Evolutionary conservation across 2,329 filamentous ascomycete genomes (phyloP).

Genomic region (Diaporthe humulicola): DNA sequence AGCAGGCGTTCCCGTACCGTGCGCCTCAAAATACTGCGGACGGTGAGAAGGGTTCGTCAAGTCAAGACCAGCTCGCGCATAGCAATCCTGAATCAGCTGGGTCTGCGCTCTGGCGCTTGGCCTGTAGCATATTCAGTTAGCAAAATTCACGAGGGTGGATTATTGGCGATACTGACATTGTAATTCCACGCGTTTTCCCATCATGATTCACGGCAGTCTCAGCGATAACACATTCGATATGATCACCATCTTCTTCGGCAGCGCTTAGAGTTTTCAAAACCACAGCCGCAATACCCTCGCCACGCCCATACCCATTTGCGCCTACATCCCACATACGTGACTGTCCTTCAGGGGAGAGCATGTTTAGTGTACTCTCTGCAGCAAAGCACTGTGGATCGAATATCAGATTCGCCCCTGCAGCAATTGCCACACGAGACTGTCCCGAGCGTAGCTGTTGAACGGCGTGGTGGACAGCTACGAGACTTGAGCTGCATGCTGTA

Average conservation of each 20-base stretch:
- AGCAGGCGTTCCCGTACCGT: slow-evolving; percentile 47
- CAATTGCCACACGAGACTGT: slow-evolving; percentile 49
- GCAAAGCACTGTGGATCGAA: slow-evolving; percentile 48
- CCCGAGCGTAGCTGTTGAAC: slow-evolving; percentile 49
- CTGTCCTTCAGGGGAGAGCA: too few relatives aligned
- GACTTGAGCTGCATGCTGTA: slow-evolving; percentile 57
- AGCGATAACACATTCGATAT: slow-evolving; percentile 56
- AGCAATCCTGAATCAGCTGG: slow-evolving; percentile 58
- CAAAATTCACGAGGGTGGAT: too few relatives aligned
- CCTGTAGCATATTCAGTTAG: too few relatives aligned
- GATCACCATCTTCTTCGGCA: slow-evolving; percentile 60
- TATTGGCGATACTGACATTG: slow-evolving; percentile 62
- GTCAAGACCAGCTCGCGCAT: slow-evolving; percentile 54
- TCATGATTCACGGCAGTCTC: slow-evolving; percentile 56
- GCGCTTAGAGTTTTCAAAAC: slow-evolving; percentile 60
- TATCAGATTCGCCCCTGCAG: slow-evolving; percentile 51
- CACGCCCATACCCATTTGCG: slow-evolving; percentile 65
- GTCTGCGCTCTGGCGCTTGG: slow-evolving; percentile 56
- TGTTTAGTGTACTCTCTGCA: slow-evolving; percentile 51
- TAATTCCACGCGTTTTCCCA: slow-evolving; percentile 56
- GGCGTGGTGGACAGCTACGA: slow-evolving; percentile 55
- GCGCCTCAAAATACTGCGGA: slow-evolving; percentile 56
- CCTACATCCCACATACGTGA: slow-evolving; percentile 61
- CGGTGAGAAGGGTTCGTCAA: slow-evolving; percentile 43
- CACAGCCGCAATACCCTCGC: slow-evolving; percentile 62